These are phyloP conservation scores for Pelargonium cotyledonis DNA, from an alignment of 441 rosid species.

Conservation along the genomic window DNA sequence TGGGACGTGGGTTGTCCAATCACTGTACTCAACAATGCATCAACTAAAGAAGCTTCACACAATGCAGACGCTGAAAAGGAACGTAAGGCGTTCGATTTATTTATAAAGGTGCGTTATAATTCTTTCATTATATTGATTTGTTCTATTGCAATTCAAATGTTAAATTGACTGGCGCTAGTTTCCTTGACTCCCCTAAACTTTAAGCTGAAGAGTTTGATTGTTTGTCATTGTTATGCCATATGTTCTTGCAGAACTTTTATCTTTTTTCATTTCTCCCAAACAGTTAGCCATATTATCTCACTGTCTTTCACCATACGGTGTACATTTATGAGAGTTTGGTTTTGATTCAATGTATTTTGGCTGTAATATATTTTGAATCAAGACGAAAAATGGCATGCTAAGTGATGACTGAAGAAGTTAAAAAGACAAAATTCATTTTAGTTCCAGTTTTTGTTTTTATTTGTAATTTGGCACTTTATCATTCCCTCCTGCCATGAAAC, in stretches of 20 bases:
- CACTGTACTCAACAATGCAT: slow-evolving; percentile 35
- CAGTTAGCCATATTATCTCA: not conserved
- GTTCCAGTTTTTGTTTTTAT: not conserved
- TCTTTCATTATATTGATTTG: not conserved
- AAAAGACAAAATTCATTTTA: not conserved
- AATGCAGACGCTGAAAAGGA: slow-evolving; percentile 30
- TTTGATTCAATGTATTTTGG: not conserved
- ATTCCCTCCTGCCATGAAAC: too few relatives aligned
- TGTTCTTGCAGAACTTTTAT: not conserved
- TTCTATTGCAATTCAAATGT: not conserved
- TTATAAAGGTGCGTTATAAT: slow-evolving; percentile 37
- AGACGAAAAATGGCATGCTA: not conserved
- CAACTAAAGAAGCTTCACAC: slow-evolving; percentile 26
- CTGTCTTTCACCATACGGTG: not conserved
- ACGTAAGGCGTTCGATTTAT: slow-evolving; percentile 54
- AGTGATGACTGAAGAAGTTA: not conserved
- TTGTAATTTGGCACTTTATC: too few relatives aligned
- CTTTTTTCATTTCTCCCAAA: not conserved
- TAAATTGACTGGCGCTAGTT: not conserved
- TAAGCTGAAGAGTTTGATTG: not conserved
- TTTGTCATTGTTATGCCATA: not conserved
- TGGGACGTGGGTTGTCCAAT: slow-evolving; percentile 85
- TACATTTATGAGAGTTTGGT: not conserved
- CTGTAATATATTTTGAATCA: not conserved
- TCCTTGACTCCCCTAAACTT: not conserved